These are phyloP conservation scores for Fraxinus pennsylvanica DNA, from an alignment of 257 asterid genomes.

Conservation along the genomic window DNA sequence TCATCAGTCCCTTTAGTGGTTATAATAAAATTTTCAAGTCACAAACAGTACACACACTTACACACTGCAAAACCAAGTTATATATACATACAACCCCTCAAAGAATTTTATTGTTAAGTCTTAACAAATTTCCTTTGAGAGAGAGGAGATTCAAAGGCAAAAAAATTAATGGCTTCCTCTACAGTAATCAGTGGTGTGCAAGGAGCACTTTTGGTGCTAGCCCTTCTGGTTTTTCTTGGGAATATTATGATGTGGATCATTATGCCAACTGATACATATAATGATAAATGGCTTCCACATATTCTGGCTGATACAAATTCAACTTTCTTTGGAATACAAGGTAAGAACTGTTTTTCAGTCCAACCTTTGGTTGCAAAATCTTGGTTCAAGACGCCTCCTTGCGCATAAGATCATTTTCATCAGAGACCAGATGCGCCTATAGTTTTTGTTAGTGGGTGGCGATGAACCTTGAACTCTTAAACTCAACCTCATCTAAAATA, in stretches of 20 bases:
- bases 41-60: not conserved
- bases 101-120: not conserved
- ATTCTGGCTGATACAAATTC: slow-evolving; percentile 69
- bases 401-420: no score
- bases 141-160: not conserved
- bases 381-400: no score
- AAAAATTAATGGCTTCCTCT: slow-evolving; percentile 38
- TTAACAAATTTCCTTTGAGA: not conserved
- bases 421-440: no score
- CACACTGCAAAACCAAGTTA: not conserved
- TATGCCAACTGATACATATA: slow-evolving; percentile 92
- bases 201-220: slow-evolving; percentile 52
- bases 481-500: no score
- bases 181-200: slow-evolving; percentile 43
- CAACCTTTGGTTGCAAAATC: not conserved
- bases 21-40: not conserved
- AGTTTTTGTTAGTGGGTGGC: not conserved
- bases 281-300: slow-evolving; percentile 74
- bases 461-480: not conserved
- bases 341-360: slow-evolving; percentile 27
- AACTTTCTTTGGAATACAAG: slow-evolving; percentile 89
- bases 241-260: slow-evolving; percentile 96
- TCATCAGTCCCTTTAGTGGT: not conserved
- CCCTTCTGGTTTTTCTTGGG: slow-evolving; percentile 75
- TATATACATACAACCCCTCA: not conserved